Conservation (phyloP, 1,284 basidiomycete species). For the Clitocybe nebularis region DNA sequence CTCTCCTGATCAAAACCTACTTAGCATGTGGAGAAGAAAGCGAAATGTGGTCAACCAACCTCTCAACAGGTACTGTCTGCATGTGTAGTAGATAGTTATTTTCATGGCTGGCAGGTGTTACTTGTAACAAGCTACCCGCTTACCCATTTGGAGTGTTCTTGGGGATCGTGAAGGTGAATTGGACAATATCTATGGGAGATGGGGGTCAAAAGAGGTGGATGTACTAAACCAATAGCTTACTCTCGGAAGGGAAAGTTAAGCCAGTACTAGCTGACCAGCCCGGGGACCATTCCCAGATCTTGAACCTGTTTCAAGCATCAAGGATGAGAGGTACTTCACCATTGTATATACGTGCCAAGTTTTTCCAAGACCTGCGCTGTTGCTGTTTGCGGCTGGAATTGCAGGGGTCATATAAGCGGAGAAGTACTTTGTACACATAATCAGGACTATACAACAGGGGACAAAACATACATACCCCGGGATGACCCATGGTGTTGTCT, state of each 20-base stretch:
- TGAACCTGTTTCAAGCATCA: constrained; percentile 28
- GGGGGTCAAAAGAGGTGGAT: too few species aligned
- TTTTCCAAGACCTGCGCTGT: constrained; percentile 34
- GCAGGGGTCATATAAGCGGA: constrained; percentile 41
- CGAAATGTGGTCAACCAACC: constrained; percentile 10
- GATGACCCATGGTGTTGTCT: constrained; percentile 31
- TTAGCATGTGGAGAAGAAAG: not conserved
- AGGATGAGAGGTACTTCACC: not conserved
- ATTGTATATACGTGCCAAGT: constrained; percentile 29
- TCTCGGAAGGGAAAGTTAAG: constrained; percentile 33
- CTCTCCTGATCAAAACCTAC: constrained; percentile 16
- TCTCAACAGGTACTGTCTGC: constrained; percentile 24
- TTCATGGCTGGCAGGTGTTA: not conserved
- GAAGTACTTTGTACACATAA: constrained; percentile 10
- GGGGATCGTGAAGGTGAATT: constrained; percentile 38
- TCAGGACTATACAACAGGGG: not conserved
- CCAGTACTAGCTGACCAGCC: constrained; percentile 28
- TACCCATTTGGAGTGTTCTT: constrained; percentile 27
- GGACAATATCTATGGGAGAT: constrained; percentile 28
- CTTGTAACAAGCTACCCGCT: constrained; percentile 1
- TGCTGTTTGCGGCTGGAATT: constrained; percentile 35
- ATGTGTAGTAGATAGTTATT: too few species aligned
- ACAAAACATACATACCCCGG: constrained; percentile 28
- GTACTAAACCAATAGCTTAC: constrained; percentile 28
- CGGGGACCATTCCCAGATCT: constrained; percentile 41